These are phyloP conservation scores for Smittium mucronatum DNA, from an alignment of 371 early-diverging fungal species.

Conservation along the genomic window DNA sequence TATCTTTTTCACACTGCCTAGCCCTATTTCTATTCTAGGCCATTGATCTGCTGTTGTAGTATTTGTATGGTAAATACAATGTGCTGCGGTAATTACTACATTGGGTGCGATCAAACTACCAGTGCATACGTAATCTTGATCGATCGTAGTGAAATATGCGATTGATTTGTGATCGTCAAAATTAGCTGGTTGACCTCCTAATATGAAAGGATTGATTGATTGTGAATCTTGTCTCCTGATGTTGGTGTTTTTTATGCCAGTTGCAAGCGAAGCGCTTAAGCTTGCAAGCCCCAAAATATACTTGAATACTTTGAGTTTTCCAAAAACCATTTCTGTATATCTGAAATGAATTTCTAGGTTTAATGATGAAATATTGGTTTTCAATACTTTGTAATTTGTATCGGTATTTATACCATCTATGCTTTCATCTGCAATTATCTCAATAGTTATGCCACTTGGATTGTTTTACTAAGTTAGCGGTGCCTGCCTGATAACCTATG, in stretches of 20 bases:
- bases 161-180: constrained; percentile 6
- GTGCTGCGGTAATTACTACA: constrained; percentile 27
- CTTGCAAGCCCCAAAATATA: background rate
- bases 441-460: too few species aligned
- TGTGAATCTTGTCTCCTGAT: background rate
- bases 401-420: too few species aligned
- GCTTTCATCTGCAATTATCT: too few species aligned
- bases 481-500: too few species aligned
- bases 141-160: background rate
- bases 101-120: constrained; percentile 26
- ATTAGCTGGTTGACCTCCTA: background rate
- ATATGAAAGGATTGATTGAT: background rate
- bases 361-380: too few species aligned
- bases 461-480: too few species aligned
- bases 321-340: background rate
- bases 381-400: too few species aligned
- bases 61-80: constrained; percentile 15
- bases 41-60: constrained; percentile 2
- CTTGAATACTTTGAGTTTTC: background rate
- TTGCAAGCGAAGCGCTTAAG: background rate
- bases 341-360: background rate
- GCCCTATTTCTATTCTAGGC: background rate
- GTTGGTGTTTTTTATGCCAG: background rate
- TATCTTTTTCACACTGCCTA: constrained; percentile 2
- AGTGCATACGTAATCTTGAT: constrained; percentile 16